Base-by-base conservation (phyloP, 768 basidiomycete species). In the Pleurotus tuber-regium region DNA sequence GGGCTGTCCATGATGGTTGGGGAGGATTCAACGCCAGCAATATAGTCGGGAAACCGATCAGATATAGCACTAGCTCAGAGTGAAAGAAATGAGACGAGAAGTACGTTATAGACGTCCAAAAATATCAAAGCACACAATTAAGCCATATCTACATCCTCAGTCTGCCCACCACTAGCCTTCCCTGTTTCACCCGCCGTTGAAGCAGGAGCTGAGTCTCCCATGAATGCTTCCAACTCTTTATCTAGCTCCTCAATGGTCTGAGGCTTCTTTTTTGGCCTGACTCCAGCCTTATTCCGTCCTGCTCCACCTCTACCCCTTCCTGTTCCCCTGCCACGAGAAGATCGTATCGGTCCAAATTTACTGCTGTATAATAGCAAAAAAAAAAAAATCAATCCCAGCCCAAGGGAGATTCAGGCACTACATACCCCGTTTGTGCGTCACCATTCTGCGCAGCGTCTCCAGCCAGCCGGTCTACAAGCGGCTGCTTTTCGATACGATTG, bases 161-260 rank as follows among this genome's bases (percentile, higher is more conserved):
- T 55, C 18, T 57, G 39, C 6, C 59, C 46, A 1, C 29, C 52
- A 4, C 47, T 52, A 41, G 59, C 62, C 38, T 57, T 41, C 18
- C 57, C 58, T 23, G 54, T 56, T 4, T 54, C 55, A n/a, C 61
- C 44, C 1, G 33, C 26, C 12, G 48, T 25, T 21, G 11, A 28
- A 2, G 19, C 11, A 16, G 56, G 35, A 12, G 48, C 60, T 9
- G 68, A 69, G 58, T 86, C 86, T 6, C 78, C 82, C 89, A 92
- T 89, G 60, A 90, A 91, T 2, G 85, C 81, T 57, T 97, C 93
- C 53, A 97, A 65, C 68, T 97, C 93, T 65, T 79, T 84, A 66
- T 97, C 93, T 53, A 97, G 69, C 58, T 96, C 89, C 52, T 85
- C 87, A 6, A 82, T 88, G 1, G 88, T 88, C 68, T 89, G 84